These are phyloP conservation scores for Cyclotella distinguenda DNA, from an alignment of 108 stramenopile genomes.

Conservation along the genomic window DNA sequence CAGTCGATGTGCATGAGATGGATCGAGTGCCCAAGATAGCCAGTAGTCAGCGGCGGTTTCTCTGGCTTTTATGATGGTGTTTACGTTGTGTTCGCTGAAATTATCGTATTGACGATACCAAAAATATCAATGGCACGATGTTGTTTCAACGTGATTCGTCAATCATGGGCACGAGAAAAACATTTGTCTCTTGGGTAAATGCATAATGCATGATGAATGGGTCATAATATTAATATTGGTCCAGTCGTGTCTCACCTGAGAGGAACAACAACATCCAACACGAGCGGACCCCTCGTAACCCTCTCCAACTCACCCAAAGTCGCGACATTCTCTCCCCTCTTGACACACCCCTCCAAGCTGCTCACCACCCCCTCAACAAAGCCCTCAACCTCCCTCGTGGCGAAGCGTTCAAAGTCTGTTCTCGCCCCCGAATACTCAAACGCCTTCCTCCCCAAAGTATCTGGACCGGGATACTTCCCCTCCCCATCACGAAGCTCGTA, in stretches of 20 bases:
- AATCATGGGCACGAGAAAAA: too few species aligned
- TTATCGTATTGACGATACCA: neutral
- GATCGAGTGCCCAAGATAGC: conserved; percentile 61
- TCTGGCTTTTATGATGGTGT: conserved; percentile 48
- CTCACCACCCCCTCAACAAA: conserved; percentile 36
- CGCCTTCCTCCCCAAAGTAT: conserved; percentile 66
- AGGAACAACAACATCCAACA: conserved; percentile 58
- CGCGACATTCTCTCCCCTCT: conserved; percentile 16
- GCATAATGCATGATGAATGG: too few species aligned
- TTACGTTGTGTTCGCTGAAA: conserved; percentile 55
- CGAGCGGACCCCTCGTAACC: conserved; percentile 63
- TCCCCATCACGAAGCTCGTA: conserved; percentile 61
- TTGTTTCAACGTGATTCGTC: too few species aligned
- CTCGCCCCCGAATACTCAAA: conserved; percentile 76
- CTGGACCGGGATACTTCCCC: conserved; percentile 80
- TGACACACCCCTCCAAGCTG: conserved; percentile 55
- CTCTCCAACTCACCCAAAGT: conserved; percentile 53
- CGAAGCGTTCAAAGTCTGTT: conserved; percentile 71
- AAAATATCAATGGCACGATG: too few species aligned
- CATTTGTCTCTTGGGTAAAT: too few species aligned
- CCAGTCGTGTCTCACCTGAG: conserved; percentile 31
- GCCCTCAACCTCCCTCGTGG: conserved; percentile 50
- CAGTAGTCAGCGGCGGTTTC: conserved; percentile 62
- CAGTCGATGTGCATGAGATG: conserved; percentile 63
- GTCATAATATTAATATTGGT: neutral